Conservation (phyloP, 140 eudicot species). For the Ambrosia hybrid region DNA sequence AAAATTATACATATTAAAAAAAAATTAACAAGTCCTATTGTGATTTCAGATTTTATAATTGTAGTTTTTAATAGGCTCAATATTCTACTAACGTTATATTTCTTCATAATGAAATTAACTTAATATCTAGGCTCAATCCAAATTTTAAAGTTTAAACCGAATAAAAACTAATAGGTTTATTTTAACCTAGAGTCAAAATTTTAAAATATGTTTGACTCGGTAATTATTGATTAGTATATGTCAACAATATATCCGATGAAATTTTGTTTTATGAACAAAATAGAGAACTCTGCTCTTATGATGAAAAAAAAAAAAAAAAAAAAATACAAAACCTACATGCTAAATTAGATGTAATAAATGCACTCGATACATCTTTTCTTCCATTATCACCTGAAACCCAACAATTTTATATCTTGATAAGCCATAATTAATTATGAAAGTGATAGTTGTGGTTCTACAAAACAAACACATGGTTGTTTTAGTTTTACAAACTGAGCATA, state of each 20-base stretch:
- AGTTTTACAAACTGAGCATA: background rate
- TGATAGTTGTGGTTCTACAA: background rate
- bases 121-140: too few species aligned
- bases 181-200: too few species aligned
- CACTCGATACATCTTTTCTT: background rate
- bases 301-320: background rate
- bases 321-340: slow-evolving; percentile 4
- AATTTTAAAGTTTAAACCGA: too few species aligned
- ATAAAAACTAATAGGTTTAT: too few species aligned
- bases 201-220: background rate
- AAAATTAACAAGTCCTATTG: too few species aligned
- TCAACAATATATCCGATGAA: background rate
- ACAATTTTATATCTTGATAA: background rate
- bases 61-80: too few species aligned
- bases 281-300: background rate
- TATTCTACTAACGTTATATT: too few species aligned
- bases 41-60: too few species aligned
- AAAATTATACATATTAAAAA: too few species aligned
- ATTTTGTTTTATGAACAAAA: background rate
- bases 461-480: background rate
- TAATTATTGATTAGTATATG: too few species aligned
- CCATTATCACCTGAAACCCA: background rate
- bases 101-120: too few species aligned
- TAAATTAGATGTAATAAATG: slow-evolving; percentile 1
- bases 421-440: background rate